Evolutionary conservation across 2,329 filamentous ascomycete genomes (phyloP).

Genomic region (Aspergillus amoenus): DNA sequence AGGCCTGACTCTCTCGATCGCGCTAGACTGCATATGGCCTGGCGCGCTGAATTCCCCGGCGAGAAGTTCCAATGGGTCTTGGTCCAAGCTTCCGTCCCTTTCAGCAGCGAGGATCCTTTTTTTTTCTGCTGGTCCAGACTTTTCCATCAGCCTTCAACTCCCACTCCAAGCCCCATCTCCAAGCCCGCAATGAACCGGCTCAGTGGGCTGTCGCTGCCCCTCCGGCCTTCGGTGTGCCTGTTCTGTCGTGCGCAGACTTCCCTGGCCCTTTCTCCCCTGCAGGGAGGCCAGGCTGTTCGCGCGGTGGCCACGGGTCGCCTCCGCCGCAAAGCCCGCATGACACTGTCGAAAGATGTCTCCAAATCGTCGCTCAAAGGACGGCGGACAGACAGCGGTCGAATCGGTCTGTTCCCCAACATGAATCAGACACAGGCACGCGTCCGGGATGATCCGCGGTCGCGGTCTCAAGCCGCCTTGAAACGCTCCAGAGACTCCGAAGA

Average conservation of each 20-base stretch:
- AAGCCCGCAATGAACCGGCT: constrained; percentile 17
- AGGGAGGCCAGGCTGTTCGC: constrained; percentile 31
- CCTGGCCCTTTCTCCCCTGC: constrained; percentile 12
- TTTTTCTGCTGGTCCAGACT: constrained; percentile 7
- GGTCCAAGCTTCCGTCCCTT: constrained; percentile 12
- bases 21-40: constrained; percentile 12
- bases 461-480: constrained; percentile 44
- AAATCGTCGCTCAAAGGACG: constrained; percentile 33
- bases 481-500: constrained; percentile 36
- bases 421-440: constrained; percentile 54
- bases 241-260: constrained; percentile 30
- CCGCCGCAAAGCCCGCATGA: constrained; percentile 39
- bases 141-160: not conserved
- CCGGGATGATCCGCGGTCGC: constrained; percentile 37
- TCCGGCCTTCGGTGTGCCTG: constrained; percentile 32
- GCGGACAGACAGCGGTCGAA: constrained; percentile 42
- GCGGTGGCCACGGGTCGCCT: constrained; percentile 31
- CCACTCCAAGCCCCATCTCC: not conserved
- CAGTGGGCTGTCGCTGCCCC: constrained; percentile 30
- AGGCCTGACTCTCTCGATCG: constrained; percentile 14
- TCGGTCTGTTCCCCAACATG: constrained; percentile 60
- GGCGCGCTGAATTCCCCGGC: constrained; percentile 11
- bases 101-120: constrained; percentile 8
- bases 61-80: not conserved
- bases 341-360: constrained; percentile 34